Conservation (phyloP, 192 early-diverging fungal species). For the Diversispora eburnea region DNA sequence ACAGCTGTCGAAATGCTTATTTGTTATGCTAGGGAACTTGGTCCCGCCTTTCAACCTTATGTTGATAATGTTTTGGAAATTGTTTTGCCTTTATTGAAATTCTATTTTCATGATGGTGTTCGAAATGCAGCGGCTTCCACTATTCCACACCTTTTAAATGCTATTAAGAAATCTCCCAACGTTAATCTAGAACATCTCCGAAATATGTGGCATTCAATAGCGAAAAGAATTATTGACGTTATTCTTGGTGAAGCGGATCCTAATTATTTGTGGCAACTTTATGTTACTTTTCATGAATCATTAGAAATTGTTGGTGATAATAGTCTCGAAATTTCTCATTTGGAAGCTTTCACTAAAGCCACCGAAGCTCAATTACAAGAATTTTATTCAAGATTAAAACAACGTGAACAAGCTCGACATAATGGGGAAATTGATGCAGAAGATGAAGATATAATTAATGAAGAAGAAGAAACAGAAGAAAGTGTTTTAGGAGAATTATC, state of each 20-base stretch:
- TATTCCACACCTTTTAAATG: conserved; percentile 75
- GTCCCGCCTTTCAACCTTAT: conserved; percentile 83
- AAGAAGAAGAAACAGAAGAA: conserved; percentile 79
- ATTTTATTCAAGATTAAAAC: conserved; percentile 71
- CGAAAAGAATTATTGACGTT: conserved; percentile 72
- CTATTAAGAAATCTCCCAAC: conserved; percentile 51
- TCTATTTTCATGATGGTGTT: conserved; percentile 98
- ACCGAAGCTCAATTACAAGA: conserved; percentile 70
- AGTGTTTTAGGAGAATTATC: conserved; percentile 81
- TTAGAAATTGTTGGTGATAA: conserved; percentile 65
- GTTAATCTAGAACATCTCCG: conserved; percentile 49
- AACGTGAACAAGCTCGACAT: conserved; percentile 68
- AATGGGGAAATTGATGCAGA: conserved; percentile 86
- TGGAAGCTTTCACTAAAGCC: conserved; percentile 69
- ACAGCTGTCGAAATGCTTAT: conserved; percentile 97
- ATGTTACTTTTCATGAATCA: conserved; percentile 69
- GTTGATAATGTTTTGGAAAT: conserved; percentile 80
- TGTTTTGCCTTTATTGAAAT: conserved; percentile 85
- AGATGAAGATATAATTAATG: conserved; percentile 83
- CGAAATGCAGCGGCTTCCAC: conserved; percentile 78
- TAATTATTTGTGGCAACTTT: conserved; percentile 73
- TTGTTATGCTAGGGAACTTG: conserved; percentile 90
- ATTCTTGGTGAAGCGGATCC: conserved; percentile 81
- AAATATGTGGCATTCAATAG: conserved; percentile 71
- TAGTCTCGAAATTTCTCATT: conserved; percentile 57